Base-by-base conservation (phyloP, 768 basidiomycete species). In the Leccinum disarticulatum region DNA sequence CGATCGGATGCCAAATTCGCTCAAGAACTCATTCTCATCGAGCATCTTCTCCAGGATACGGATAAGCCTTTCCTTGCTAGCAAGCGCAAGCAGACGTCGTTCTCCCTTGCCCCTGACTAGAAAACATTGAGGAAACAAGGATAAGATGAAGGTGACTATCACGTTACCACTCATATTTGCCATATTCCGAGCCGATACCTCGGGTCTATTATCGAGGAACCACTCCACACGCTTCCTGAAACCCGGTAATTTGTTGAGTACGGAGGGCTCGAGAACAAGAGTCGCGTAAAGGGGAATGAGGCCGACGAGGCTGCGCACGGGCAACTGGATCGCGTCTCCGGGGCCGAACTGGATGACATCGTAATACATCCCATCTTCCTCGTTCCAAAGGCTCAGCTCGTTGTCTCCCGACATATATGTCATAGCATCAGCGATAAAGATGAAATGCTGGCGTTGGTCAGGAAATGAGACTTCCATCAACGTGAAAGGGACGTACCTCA, bases 161-260 rank as follows among this genome's bases (percentile, higher is more conserved):
- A 36, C 67, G 72, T 50, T 61, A 91, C 91, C 86, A 76, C 88
- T 90, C 85, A 98, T 95, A 74, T 96, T 97, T 6, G 97, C 95
- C 81, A 98, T 93, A 74, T 97, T 99, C 64, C 97, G 81, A 53
- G 82, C 83, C 13, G 94, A 89, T 46, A 98, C 84, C 58, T 87
- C 91, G 0, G 88, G 87, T n/a, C 95, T 78, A 74, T 98, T 91
- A 68, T 97, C 87, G 55, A 98, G 85, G 78, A 98, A 99, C 97
- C 97, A 98, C 61, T 99, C 93, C 85, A 99, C 85, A 41, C 97
- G 85, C 77, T 98, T 98, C 80, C 93, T 98, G 83, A 99, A 99
- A 1, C 97, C 95, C 8, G 95, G 95, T 79, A 98, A 91, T 30
- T 90, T 85, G 68, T 93, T 93, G 66, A 99, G 82, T 28, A 88